Evolutionary conservation across 805 yeast genomes (phyloP).

Genomic region (Starmerella davenportii): DNA sequence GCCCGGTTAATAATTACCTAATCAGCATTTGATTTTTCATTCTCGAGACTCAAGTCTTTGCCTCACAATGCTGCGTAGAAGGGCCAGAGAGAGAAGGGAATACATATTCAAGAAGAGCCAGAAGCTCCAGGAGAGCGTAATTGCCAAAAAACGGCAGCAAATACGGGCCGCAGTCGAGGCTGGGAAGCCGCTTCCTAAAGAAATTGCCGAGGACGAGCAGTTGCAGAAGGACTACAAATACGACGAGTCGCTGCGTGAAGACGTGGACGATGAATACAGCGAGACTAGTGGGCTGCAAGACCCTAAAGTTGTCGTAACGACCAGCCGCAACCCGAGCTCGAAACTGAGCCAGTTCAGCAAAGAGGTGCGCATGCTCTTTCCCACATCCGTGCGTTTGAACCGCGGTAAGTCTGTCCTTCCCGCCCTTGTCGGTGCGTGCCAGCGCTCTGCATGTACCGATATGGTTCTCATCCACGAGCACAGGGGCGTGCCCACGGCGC

Average conservation of each 20-base stretch:
- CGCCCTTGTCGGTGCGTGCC: slow-evolving; percentile 66
- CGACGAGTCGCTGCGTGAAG: slow-evolving; percentile 56
- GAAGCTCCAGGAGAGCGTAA: slow-evolving; percentile 73
- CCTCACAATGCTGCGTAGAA: slow-evolving; percentile 68
- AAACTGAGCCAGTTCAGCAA: slow-evolving; percentile 79
- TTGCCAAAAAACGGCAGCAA: slow-evolving; percentile 71
- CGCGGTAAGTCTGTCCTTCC: slow-evolving; percentile 87
- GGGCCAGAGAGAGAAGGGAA: slow-evolving; percentile 92
- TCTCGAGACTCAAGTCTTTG: too few relatives aligned
- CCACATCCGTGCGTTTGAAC: slow-evolving; percentile 73
- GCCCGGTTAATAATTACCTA: too few relatives aligned
- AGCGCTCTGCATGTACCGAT: slow-evolving; percentile 66
- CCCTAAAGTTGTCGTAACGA: slow-evolving; percentile 81
- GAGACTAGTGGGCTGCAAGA: slow-evolving; percentile 74
- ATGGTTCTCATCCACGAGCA: slow-evolving; percentile 81
- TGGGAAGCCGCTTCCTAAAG: slow-evolving; percentile 81
- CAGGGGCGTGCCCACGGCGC: slow-evolving; percentile 91
- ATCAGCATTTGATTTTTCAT: too few relatives aligned
- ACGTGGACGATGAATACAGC: slow-evolving; percentile 78
- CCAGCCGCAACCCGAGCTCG: slow-evolving; percentile 80
- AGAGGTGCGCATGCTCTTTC: slow-evolving; percentile 76
- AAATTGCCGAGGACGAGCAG: slow-evolving; percentile 69
- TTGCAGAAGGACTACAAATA: slow-evolving; percentile 67
- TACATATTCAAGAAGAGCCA: slow-evolving; percentile 76
- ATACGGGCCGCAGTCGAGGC: slow-evolving; percentile 74